Base-by-base conservation (phyloP, 2,329 filamentous ascomycete genomes). In the Albophoma yamanashiensis region DNA sequence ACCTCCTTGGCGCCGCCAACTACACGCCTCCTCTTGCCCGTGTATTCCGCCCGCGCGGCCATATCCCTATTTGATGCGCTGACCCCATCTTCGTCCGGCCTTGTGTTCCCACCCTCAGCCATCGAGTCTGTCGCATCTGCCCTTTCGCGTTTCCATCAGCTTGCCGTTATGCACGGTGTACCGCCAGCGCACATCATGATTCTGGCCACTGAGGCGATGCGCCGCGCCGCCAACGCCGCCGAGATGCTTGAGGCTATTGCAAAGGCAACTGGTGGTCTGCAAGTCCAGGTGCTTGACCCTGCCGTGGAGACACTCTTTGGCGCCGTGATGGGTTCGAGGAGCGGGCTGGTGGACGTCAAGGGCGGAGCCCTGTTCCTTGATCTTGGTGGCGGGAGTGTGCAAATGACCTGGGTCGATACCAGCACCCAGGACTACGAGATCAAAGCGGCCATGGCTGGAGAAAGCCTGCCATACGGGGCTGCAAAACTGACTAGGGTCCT, bases 51-150 rank as follows among this genome's bases (percentile, higher is more conserved):
- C 67, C 87, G 92, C 7, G 88, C 86, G 12, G 83, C 81, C 27
- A 94, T 97, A 61, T 96, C 92, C 2, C 82, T 97, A 14, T 96
- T 94, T 74, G 91, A 96, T 69, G 91, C 91, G 0, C 75, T 87
- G 74, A 90, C 77, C 79, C 78, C 76, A 65, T 79, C 73, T 34
- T 70, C 71, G 9, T 38, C 59, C 34, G 71, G 72, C 55, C 66
- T 76, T 22, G 61, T 71, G 0, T 85, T 87, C 61, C 78, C 82
- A 0, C 50, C 71, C 0, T 70, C 78, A 6, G 88, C 84, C 9
- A 90, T 95, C 61, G 64, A 73, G 1, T 74, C 79, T n/a, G 89
- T 96, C 14, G 75, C 89, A 6, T 74, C 80, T 39, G 84, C 85
- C 2, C 75, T 96, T 14, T 76, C 82, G 27, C 84, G 85, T 36